A percentile compares a stretch with the other conserved stretches of the same genome.
Conservation (phyloP, 129 eudicot species). For the Tagetes erecta region DNA sequence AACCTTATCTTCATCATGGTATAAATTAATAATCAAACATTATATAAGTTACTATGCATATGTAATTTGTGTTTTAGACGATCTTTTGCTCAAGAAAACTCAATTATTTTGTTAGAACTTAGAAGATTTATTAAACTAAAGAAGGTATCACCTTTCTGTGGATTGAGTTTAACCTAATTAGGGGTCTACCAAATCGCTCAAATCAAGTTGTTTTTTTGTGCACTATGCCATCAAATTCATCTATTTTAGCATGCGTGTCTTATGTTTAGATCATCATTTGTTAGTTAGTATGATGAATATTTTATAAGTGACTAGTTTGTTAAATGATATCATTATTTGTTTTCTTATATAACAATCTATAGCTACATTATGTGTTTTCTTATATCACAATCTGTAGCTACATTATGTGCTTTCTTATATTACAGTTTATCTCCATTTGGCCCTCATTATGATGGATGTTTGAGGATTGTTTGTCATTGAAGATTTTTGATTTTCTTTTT, state of each 20-base stretch:
- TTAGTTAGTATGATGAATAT: neutral
- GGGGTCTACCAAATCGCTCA: neutral
- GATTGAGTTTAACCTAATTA: neutral
- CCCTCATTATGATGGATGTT: neutral
- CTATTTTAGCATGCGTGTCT: neutral
- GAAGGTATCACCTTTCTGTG: neutral
- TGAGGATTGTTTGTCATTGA: neutral
- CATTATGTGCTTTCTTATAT: neutral
- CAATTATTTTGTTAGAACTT: neutral
- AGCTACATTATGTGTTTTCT: neutral
- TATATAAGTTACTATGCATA: neutral
- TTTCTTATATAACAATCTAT: neutral
- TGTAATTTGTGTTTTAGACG: neutral
- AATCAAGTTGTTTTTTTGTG: constrained; percentile 9
- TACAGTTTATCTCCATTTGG: neutral
- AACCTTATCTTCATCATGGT: neutral
- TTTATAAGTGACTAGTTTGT: neutral
- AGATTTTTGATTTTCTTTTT: neutral
- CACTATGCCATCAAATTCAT: neutral
- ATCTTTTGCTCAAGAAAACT: neutral
- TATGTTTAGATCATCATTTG: constrained; percentile 9
- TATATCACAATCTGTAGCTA: neutral
- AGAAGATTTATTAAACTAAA: neutral
- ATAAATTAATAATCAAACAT: neutral
- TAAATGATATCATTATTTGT: neutral